phyloP scores from a whole-genome alignment of 108 stramenopile species.

The Chaetoceros tenuissimus region DNA sequence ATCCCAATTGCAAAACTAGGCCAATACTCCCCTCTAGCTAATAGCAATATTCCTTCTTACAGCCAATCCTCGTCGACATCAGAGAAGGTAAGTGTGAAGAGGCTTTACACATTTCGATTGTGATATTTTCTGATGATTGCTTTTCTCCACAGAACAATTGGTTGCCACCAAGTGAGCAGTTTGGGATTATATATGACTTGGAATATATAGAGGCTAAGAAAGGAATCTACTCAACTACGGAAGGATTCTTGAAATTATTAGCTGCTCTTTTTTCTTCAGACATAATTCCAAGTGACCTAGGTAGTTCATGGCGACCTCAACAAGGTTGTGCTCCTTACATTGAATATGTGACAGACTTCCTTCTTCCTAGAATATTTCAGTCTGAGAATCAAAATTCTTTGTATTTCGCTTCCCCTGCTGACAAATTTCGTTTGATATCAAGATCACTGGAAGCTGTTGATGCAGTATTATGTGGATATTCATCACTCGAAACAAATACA shows the following conservation, averaged over 20 bases:
- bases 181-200: constrained; percentile 67
- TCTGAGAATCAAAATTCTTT: constrained; percentile 17
- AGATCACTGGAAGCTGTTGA: constrained; percentile 62
- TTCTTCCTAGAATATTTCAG: constrained; percentile 57
- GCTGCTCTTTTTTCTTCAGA: constrained; percentile 45
- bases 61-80: background rate
- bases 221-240: constrained; percentile 68
- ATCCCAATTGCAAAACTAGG: constrained; percentile 54
- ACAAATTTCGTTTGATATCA: constrained; percentile 48
- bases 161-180: constrained; percentile 36
- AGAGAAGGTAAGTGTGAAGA: background rate
- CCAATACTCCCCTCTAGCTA: constrained; percentile 22
- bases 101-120: background rate
- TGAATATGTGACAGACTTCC: constrained; percentile 63
- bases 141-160: background rate
- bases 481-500: no score
- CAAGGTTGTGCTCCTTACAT: constrained; percentile 73
- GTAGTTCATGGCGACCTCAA: constrained; percentile 52
- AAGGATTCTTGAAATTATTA: constrained; percentile 66
- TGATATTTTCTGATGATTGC: background rate
- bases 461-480: constrained; percentile 52
- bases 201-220: constrained; percentile 64
- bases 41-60: background rate
- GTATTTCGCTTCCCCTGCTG: constrained; percentile 47
- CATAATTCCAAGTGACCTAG: constrained; percentile 60